Percentiles rank a stretch among this genome's conserved stretches.
Evolutionary conservation across 257 asterid genomes (phyloP).

Genomic region (Solanum habrochaites): DNA sequence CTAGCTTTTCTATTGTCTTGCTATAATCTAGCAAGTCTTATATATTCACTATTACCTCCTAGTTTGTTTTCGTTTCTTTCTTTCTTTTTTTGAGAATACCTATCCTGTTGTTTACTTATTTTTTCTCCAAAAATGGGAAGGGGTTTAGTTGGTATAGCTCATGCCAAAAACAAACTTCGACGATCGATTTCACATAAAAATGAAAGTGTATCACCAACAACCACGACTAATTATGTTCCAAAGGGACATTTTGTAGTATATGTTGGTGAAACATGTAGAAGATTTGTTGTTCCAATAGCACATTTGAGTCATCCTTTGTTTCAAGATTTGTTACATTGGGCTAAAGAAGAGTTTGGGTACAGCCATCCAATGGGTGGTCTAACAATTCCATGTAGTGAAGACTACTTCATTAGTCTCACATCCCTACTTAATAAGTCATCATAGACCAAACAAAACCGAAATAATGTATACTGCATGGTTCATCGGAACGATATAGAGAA

Average conservation of each 20-base stretch:
- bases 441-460: not conserved
- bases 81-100: not conserved
- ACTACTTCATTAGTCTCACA: not conserved
- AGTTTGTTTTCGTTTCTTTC: not conserved
- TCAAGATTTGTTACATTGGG: conserved; percentile 1
- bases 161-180: conserved; percentile 40
- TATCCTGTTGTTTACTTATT: not conserved
- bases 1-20: not conserved
- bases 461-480: not conserved
- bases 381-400: conserved; percentile 2
- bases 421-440: conserved; percentile 3
- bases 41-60: not conserved
- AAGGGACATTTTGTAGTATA: conserved; percentile 3
- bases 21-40: not conserved
- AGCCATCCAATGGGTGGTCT: conserved; percentile 12
- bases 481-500: not conserved
- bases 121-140: conserved; percentile 22
- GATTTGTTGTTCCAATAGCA: conserved; percentile 6
- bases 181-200: conserved; percentile 22
- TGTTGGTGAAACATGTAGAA: not conserved
- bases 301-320: conserved; percentile 2
- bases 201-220: not conserved
- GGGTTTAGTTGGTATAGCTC: conserved; percentile 28
- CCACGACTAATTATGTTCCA: not conserved
- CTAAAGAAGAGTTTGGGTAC: conserved; percentile 5